Conservation (phyloP, 2,329 filamentous ascomycete genomes). For the Zymoseptoria ardabiliae region DNA sequence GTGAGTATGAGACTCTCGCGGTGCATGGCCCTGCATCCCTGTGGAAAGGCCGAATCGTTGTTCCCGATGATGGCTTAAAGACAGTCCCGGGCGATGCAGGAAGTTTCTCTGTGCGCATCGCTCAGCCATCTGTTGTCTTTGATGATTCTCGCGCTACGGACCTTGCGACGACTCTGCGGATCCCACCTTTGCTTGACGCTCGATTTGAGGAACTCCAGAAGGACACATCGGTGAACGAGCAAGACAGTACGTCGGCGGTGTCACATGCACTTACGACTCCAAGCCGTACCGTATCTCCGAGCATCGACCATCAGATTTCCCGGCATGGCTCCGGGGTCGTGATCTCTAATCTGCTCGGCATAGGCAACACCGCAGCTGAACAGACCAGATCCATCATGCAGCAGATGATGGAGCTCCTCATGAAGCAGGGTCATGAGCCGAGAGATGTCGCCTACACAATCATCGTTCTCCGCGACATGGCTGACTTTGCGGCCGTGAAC, state of each 20-base stretch:
- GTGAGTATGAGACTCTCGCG: slow-evolving; percentile 91
- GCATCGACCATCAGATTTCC: not conserved
- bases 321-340: not conserved
- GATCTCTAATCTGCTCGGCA: slow-evolving; percentile 28
- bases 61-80: slow-evolving; percentile 48
- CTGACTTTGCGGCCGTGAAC: slow-evolving; percentile 71
- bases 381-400: slow-evolving; percentile 37
- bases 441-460: slow-evolving; percentile 39
- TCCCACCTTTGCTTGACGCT: slow-evolving; percentile 60
- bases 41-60: slow-evolving; percentile 63
- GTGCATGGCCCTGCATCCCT: slow-evolving; percentile 67
- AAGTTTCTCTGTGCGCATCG: slow-evolving; percentile 62
- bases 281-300: not conserved
- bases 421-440: slow-evolving; percentile 22
- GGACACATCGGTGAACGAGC: not conserved
- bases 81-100: slow-evolving; percentile 66
- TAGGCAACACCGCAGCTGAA: slow-evolving; percentile 33
- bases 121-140: slow-evolving; percentile 43
- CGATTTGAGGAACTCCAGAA: slow-evolving; percentile 40
- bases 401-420: slow-evolving; percentile 26
- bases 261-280: not conserved
- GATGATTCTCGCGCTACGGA: not conserved
- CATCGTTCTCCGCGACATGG: slow-evolving; percentile 70
- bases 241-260: not conserved
- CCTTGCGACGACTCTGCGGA: slow-evolving; percentile 36